Percentiles rank a stretch among this genome's conserved stretches.
These are phyloP conservation scores for Nemania abortiva DNA, from an alignment of 2,329 filamentous ascomycete species.

Conservation along the genomic window DNA sequence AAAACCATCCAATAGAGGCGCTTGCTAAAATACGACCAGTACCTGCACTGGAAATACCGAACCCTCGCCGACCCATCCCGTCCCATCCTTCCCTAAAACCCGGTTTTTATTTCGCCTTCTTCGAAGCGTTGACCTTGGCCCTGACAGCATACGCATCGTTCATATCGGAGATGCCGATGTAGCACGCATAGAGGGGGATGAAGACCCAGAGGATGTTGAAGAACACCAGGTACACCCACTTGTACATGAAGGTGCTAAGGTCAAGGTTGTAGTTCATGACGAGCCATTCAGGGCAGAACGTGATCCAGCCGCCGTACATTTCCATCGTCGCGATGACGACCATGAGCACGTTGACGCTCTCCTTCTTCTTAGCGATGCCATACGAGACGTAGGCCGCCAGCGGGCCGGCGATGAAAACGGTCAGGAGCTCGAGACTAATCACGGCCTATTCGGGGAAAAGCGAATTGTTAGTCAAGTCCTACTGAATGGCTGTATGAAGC, in stretches of 20 bases:
- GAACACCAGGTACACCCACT: slow-evolving; percentile 75
- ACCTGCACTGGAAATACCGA: not conserved
- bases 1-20: slow-evolving; percentile 1
- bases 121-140: slow-evolving; percentile 45
- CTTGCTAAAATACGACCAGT: slow-evolving; percentile 5
- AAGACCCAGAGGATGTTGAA: slow-evolving; percentile 78
- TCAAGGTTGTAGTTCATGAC: slow-evolving; percentile 72
- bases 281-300: slow-evolving; percentile 77
- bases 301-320: slow-evolving; percentile 78
- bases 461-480: not conserved
- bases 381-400: slow-evolving; percentile 71
- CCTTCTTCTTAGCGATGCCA: slow-evolving; percentile 67
- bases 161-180: slow-evolving; percentile 67
- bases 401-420: slow-evolving; percentile 72
- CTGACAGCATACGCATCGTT: slow-evolving; percentile 63
- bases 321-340: slow-evolving; percentile 74
- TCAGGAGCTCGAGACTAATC: slow-evolving; percentile 74
- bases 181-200: slow-evolving; percentile 70
- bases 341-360: slow-evolving; percentile 71
- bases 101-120: slow-evolving; percentile 31
- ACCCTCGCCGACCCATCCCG: not conserved
- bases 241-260: slow-evolving; percentile 75
- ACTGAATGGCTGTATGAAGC: not conserved
- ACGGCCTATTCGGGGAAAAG: slow-evolving; percentile 60
- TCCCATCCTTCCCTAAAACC: not conserved